phyloP scores from a whole-genome alignment of 1,284 basidiomycete species.

The Apiotrichum gracile region DNA sequence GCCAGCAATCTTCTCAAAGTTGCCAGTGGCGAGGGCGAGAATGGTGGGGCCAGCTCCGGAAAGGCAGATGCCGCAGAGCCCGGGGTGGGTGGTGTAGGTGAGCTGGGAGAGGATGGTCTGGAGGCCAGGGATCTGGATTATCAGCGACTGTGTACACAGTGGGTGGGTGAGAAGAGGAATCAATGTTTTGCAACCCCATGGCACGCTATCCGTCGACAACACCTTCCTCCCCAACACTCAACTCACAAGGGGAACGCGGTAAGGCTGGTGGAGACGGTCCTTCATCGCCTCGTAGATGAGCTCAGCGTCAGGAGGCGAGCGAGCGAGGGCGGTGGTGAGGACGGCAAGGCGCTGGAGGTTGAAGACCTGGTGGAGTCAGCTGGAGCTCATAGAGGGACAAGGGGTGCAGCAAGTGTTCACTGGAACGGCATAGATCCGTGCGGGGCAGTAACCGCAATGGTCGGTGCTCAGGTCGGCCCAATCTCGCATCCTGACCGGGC shows the following conservation, averaged over 20 bases:
- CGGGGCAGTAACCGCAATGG: background rate
- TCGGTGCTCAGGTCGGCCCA: no score
- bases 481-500: no score
- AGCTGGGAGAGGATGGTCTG: conserved; percentile 82
- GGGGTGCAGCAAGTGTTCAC: no score
- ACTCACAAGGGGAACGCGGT: conserved; percentile 69
- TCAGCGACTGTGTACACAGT: background rate
- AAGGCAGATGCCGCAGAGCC: conserved; percentile 91
- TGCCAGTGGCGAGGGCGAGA: conserved; percentile 83
- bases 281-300: conserved; percentile 99
- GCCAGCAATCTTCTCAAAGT: conserved; percentile 75
- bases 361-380: conserved; percentile 65
- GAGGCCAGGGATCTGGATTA: conserved; percentile 79
- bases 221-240: background rate
- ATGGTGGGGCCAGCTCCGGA: conserved; percentile 98
- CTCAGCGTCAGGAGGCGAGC: conserved; percentile 82
- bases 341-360: conserved; percentile 96
- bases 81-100: conserved; percentile 82
- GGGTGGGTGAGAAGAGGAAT: background rate
- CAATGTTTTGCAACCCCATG: no score
- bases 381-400: background rate
- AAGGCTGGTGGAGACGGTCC: conserved; percentile 95
- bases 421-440: no score
- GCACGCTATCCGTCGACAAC: no score
- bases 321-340: conserved; percentile 88